Base-by-base conservation (phyloP, 148 eudicot species). In the Cornus florida region DNA sequence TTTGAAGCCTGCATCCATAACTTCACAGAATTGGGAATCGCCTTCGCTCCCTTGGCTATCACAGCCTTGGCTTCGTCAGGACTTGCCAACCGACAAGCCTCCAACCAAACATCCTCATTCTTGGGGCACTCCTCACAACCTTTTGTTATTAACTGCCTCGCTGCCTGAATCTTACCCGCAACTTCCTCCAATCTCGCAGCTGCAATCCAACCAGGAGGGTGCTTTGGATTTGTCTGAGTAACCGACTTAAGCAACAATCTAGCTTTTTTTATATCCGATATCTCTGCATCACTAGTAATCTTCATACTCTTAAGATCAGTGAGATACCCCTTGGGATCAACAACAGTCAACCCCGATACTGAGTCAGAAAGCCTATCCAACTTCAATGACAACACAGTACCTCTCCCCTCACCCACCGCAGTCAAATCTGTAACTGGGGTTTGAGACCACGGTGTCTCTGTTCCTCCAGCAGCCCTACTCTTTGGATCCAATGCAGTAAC, bases 371-470 rank as follows among this genome's bases (percentile, higher is more conserved):
- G 70, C 78, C 93, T 86, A 69, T 96, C 99, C 82, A 96, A 87
- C 87, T 90, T 96, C 83, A 96, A 68, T 0, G 98, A 96, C 81
- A 96, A 80, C 24, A 96, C 99, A n/a, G 97, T 96, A 39, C 97
- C 98, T 75, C 99, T 92, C 66, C 99, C 99, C 86, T 96, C 97
- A 62, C 99, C 99, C 17, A 96, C 99, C 6, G 99, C 99, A 41
- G 98, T 94, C 86, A 96, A 82, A 86, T 96, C 98, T 4, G 98
- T 92, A 38, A 92, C 97, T 2, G 99, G 98, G 5, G 99, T 96
- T 74, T 93, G 97, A 0, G 87, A 85, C 92, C 89, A 95, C 17
- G 99, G 99, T 3, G 99, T 96, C 82, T 94, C 95, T 0, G 97
- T 88, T 66, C 99, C 99, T 79, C 98, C 99, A 14, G 77, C 94